Percentiles rank a stretch among this genome's conserved stretches.
These are phyloP conservation scores for Termitomyces titanicus DNA, from an alignment of 768 basidiomycete species.

Conservation along the genomic window DNA sequence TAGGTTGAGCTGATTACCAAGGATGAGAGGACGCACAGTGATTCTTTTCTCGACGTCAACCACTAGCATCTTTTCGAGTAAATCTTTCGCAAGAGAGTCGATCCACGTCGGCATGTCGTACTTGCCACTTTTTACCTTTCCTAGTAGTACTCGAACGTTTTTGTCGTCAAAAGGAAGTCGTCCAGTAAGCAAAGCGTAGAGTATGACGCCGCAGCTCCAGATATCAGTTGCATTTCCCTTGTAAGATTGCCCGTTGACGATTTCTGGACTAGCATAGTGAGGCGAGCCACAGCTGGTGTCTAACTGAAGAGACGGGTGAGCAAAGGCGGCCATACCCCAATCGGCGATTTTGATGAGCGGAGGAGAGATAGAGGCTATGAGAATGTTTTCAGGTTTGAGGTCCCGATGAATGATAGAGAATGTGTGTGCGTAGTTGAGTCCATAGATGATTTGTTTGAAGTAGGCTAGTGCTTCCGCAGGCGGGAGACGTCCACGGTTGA, in stretches of 20 bases:
- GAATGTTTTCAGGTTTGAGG: conserved; percentile 95
- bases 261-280: conserved; percentile 96
- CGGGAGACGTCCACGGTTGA: conserved; percentile 79
- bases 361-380: conserved; percentile 79
- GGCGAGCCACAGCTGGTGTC: conserved; percentile 97
- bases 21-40: conserved; percentile 46
- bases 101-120: conserved; percentile 82
- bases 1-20: not conserved
- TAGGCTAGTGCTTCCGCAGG: conserved; percentile 82
- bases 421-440: conserved; percentile 93
- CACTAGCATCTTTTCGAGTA: conserved; percentile 83
- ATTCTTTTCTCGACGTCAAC: conserved; percentile 81
- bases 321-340: conserved; percentile 98
- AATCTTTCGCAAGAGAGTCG: conserved; percentile 79
- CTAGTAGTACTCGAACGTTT: conserved; percentile 69
- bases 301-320: conserved; percentile 77
- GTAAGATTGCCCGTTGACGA: conserved; percentile 88
- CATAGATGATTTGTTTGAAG: conserved; percentile 95
- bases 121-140: conserved; percentile 83
- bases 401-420: conserved; percentile 98
- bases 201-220: conserved; percentile 95
- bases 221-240: conserved; percentile 89
- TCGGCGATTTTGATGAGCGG: conserved; percentile 94
- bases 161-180: conserved; percentile 93
- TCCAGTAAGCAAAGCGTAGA: conserved; percentile 87